A percentile compares a stretch with the other conserved stretches of the same genome.
Evolutionary conservation across 371 early-diverging fungal species (phyloP).

Genomic region (Haplosporangium sp.): DNA sequence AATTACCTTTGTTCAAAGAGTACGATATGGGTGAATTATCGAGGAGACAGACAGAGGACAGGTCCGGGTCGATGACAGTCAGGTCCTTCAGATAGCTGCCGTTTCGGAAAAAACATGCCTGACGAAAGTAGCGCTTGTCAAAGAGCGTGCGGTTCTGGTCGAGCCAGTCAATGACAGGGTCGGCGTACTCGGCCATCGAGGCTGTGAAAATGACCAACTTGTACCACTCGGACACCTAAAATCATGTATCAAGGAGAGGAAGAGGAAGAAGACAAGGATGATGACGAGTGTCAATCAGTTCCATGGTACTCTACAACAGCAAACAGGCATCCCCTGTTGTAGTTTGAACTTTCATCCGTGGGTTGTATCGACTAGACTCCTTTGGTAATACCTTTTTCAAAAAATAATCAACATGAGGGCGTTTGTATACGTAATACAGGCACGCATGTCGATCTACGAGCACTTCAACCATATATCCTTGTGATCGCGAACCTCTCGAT

Average conservation of each 20-base stretch:
- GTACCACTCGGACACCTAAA: constrained; percentile 94
- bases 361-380: neutral
- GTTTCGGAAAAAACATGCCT: constrained; percentile 80
- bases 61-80: constrained; percentile 80
- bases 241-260: neutral
- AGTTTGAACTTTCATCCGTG: neutral
- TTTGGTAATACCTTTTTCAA: constrained; percentile 76
- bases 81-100: constrained; percentile 93
- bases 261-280: neutral
- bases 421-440: constrained; percentile 95
- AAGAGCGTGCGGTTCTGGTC: constrained; percentile 85
- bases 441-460: constrained; percentile 89
- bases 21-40: constrained; percentile 93
- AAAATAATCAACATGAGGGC: constrained; percentile 96
- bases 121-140: constrained; percentile 85
- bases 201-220: constrained; percentile 98
- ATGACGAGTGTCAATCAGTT: too few species aligned
- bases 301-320: too few species aligned
- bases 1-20: constrained; percentile 82
- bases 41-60: constrained; percentile 89
- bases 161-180: constrained; percentile 96
- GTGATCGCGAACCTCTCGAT: constrained; percentile 69
- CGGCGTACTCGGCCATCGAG: constrained; percentile 96
- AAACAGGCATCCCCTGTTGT: neutral
- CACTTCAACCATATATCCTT: constrained; percentile 91